Evolutionary conservation across 108 stramenopile species (phyloP).

Genomic region (Phaeodactylum tricornutum): DNA sequence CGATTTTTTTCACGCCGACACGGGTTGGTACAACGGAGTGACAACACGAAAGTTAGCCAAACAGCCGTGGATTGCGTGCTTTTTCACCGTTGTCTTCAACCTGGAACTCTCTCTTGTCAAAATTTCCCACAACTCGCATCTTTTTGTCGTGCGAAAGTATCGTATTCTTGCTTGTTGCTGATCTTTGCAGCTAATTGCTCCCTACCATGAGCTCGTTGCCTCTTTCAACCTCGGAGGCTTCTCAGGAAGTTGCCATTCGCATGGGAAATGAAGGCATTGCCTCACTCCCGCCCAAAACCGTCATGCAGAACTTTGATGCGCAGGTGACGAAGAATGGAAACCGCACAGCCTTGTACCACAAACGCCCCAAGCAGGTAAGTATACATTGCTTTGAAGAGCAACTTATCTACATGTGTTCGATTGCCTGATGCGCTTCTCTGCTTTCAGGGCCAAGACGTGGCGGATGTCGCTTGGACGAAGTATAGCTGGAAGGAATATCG

Average conservation of each 20-base stretch:
- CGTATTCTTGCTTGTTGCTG: no score
- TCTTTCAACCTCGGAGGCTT: conserved; percentile 9
- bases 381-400: neutral
- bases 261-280: conserved; percentile 7
- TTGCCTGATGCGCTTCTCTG: neutral
- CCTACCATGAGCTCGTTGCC: conserved; percentile 9
- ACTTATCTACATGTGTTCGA: neutral
- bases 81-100: no score
- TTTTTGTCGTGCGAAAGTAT: no score
- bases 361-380: conserved; percentile 7
- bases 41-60: no score
- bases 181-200: no score
- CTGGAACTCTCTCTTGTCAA: no score
- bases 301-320: conserved; percentile 13
- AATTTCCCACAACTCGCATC: no score
- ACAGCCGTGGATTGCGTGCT: no score
- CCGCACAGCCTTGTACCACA: conserved; percentile 20
- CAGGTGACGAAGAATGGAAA: conserved; percentile 16
- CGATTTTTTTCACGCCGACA: no score
- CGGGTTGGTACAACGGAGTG: no score
- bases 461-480: conserved; percentile 16
- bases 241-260: conserved; percentile 12
- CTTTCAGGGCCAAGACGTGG: neutral
- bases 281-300: conserved; percentile 4
- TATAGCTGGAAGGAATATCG: conserved; percentile 41